These are phyloP conservation scores for Rhizophora mangle DNA, from an alignment of 345 rosid genomes.

Conservation along the genomic window DNA sequence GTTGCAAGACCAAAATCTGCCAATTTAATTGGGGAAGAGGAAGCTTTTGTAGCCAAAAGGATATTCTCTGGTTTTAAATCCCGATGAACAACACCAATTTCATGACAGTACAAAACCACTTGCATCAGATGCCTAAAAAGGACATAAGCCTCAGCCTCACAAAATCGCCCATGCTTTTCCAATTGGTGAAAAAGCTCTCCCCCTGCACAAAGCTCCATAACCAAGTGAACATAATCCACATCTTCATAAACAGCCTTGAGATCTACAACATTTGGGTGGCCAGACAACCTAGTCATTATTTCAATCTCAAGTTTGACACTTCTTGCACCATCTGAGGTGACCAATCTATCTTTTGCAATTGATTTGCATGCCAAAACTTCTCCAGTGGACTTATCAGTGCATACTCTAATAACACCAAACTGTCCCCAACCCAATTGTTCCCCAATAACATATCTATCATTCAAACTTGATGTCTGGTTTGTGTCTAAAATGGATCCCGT, in stretches of 20 bases:
- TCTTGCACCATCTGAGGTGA: constrained; percentile 47
- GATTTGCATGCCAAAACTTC: constrained; percentile 66
- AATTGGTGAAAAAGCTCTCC: constrained; percentile 62
- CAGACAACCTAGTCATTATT: constrained; percentile 65
- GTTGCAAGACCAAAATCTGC: constrained; percentile 79
- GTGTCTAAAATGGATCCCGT: constrained; percentile 47
- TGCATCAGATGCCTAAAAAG: constrained; percentile 62
- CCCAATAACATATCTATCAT: constrained; percentile 47
- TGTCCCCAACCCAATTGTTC: constrained; percentile 71
- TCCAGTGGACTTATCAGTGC: constrained; percentile 56
- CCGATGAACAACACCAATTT: constrained; percentile 60
- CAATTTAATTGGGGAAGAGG: constrained; percentile 57
- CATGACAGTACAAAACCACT: constrained; percentile 60
- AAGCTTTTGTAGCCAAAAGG: constrained; percentile 51
- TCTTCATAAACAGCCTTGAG: constrained; percentile 74
- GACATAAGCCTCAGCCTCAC: constrained; percentile 51
- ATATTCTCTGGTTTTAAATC: constrained; percentile 74
- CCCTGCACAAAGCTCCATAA: constrained; percentile 76
- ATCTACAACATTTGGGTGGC: constrained; percentile 67
- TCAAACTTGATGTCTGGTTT: constrained; percentile 42
- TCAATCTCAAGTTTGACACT: constrained; percentile 70
- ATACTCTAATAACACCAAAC: constrained; percentile 60
- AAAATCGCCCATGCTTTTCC: constrained; percentile 54
- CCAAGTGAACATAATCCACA: constrained; percentile 54
- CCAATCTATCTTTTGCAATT: constrained; percentile 56